Percentiles rank a stretch among this genome's conserved stretches.
These are phyloP conservation scores for Reutealis trisperma DNA, from an alignment of 345 rosid species.

Conservation along the genomic window DNA sequence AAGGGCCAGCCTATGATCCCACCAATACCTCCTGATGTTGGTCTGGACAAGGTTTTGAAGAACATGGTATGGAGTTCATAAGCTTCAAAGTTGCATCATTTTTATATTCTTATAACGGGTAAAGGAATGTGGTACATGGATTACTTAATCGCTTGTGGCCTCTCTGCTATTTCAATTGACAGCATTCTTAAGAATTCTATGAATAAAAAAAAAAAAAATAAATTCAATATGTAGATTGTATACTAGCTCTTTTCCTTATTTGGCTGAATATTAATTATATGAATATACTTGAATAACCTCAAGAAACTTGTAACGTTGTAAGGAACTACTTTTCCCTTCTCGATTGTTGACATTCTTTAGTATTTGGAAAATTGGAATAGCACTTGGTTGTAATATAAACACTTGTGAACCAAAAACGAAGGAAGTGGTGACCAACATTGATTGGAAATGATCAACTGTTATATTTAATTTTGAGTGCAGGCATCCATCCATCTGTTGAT, in stretches of 20 bases:
- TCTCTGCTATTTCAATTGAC: background rate
- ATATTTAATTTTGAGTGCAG: background rate
- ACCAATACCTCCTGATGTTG: slow-evolving; percentile 60
- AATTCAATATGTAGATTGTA: background rate
- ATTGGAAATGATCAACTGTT: background rate
- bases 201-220: too few relatives aligned
- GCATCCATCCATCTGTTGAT: background rate
- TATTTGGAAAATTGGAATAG: background rate
- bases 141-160: background rate
- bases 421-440: background rate
- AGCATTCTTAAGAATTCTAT: background rate
- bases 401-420: background rate
- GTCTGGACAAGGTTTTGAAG: slow-evolving; percentile 70
- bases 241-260: background rate
- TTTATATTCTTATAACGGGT: background rate
- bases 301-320: background rate
- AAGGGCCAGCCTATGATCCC: slow-evolving; percentile 66
- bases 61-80: slow-evolving; percentile 55
- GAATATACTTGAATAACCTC: background rate
- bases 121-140: background rate
- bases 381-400: background rate
- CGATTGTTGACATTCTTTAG: background rate
- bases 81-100: background rate
- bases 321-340: background rate
- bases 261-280: background rate